Evolutionary conservation across 306 rosid genomes (phyloP), one percentile per base, ranked within the genome.

Genomic region (Arachis hypogaea): DNA sequence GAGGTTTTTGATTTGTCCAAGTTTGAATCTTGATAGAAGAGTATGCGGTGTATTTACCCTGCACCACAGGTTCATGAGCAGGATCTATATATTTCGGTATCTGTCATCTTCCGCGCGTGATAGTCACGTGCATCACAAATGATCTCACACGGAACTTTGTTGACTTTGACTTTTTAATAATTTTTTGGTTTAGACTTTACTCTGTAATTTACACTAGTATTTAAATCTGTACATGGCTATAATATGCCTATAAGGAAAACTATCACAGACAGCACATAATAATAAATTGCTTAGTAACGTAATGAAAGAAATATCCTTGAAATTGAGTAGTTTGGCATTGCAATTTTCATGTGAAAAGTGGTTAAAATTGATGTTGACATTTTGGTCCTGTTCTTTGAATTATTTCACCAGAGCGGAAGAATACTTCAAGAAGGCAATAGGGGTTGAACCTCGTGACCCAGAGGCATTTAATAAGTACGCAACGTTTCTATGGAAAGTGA

Each of bases 401-500:
- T 33, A 33, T 33, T 33, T 33, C 38, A 2, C 66, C 96, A 94
- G 99, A 59, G 97, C 99, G 6, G 99, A 95, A 46, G 97, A 87
- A 75, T 90, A 84, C 82, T 95, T 90, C 78, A 92, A 95, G 77
- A 85, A 78, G 66, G 99, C 99, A 0, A 78, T 77, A 12, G 77
- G 54, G 54, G 86, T 73, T 50, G 86, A 88, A 18, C 88, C 96
- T 28, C 75, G 84, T 18, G 99, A 95, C 33, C 96, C 99, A 2
- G 99, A 89, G 75, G 96, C 98, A 0, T 90, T 66, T 67, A 83
- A 75, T 51, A 92, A 95, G 69, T 95, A 92, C 84, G 99, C 98
- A 1, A 78, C 88, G 3, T 95, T 92, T 58, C 74, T 95, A 1
- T 95, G 99, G 99, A 85, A 75, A 45, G 96, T 46, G 66, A 84